A percentile compares a stretch with the other conserved stretches of the same genome.
Conservation (phyloP, 345 rosid species). For the Luvunga scandens region DNA sequence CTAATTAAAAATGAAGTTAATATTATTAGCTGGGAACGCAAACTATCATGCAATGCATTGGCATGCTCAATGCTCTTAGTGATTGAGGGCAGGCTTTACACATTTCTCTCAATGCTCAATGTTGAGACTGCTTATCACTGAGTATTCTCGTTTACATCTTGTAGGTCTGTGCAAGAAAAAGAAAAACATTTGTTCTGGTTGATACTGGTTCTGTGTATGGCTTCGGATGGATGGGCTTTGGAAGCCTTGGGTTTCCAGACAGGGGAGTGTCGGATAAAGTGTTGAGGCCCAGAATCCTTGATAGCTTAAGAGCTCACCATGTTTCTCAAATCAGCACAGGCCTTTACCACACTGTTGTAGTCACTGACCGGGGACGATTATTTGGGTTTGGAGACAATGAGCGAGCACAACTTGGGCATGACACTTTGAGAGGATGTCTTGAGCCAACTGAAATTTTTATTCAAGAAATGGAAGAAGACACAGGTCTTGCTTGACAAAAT, state of each 20-base stretch:
- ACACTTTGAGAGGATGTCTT: conserved; percentile 65
- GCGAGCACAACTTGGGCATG: conserved; percentile 91
- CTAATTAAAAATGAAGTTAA: not conserved
- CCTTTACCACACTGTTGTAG: conserved; percentile 80
- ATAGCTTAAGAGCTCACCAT: conserved; percentile 59
- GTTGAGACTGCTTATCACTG: not conserved
- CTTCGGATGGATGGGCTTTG: conserved; percentile 87
- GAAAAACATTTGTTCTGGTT: conserved; percentile 85
- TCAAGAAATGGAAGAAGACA: conserved; percentile 31
- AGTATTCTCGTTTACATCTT: conserved; percentile 1
- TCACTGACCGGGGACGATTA: conserved; percentile 60
- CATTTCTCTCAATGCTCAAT: not conserved
- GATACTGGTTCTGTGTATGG: conserved; percentile 76
- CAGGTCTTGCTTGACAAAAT: conserved; percentile 15
- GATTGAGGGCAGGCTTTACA: not conserved
- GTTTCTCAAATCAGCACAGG: conserved; percentile 92
- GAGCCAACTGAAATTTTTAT: conserved; percentile 84
- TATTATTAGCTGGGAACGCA: not conserved
- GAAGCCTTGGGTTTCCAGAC: conserved; percentile 92
- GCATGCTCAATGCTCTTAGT: not conserved
- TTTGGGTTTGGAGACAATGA: conserved; percentile 94
- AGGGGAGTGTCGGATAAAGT: conserved; percentile 73
- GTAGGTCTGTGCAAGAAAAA: conserved; percentile 95
- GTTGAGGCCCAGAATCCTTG: conserved; percentile 62
- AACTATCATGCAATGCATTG: not conserved